Conservation (phyloP, 768 basidiomycete genomes). For the Arthromyces matolae region DNA sequence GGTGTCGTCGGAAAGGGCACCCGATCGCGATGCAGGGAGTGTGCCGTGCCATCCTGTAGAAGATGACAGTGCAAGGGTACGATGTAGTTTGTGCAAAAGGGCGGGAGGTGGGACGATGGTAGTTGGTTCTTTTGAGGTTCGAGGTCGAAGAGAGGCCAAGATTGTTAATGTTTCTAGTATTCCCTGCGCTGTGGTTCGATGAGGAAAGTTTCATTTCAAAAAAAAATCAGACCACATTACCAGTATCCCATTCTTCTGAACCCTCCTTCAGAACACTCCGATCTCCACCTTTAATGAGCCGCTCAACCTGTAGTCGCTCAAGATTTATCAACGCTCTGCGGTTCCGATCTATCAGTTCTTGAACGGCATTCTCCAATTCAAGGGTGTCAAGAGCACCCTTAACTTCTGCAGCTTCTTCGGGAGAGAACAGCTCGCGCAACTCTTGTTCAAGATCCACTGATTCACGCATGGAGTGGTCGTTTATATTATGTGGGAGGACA, state of each 20-base stretch:
- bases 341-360: conserved; percentile 66
- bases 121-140: conserved; percentile 40
- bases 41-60: conserved; percentile 74
- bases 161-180: conserved; percentile 68
- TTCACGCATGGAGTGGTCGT: not conserved
- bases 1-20: conserved; percentile 70
- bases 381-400: conserved; percentile 58
- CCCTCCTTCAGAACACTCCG: conserved; percentile 50
- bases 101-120: conserved; percentile 62
- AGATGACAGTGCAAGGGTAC: conserved; percentile 58
- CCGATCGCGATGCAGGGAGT: conserved; percentile 50
- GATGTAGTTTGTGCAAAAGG: conserved; percentile 67
- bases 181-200: conserved; percentile 69
- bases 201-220: too few species aligned
- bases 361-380: conserved; percentile 65
- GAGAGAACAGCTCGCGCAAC: conserved; percentile 52
- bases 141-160: conserved; percentile 69
- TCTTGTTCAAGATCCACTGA: conserved; percentile 34
- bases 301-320: conserved; percentile 58
- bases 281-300: conserved; percentile 46
- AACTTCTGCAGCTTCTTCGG: conserved; percentile 52
- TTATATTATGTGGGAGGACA: too few species aligned
- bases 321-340: conserved; percentile 59
- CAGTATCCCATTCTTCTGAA: conserved; percentile 82
- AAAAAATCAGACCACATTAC: too few species aligned